These are phyloP conservation scores for Ramularia collo-cygni DNA, from an alignment of 2,329 filamentous ascomycete species.

Conservation along the genomic window DNA sequence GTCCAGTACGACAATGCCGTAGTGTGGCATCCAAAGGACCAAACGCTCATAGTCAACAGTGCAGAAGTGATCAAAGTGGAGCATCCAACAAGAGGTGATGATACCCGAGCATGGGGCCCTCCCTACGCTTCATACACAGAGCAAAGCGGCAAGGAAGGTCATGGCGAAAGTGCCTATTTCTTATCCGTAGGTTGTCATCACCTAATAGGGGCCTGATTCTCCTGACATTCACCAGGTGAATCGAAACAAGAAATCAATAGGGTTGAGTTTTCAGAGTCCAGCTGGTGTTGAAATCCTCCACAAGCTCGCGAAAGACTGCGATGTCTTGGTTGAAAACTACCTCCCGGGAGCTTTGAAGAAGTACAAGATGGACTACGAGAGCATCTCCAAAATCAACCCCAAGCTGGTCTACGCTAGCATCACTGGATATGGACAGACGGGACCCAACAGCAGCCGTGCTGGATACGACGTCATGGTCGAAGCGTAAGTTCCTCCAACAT, in stretches of 20 bases:
- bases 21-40: conserved; percentile 28
- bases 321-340: conserved; percentile 96
- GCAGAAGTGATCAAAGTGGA: conserved; percentile 97
- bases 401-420: conserved; percentile 89
- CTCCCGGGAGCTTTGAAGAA: conserved; percentile 83
- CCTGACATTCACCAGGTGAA: conserved; percentile 62
- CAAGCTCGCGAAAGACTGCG: conserved; percentile 72
- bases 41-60: conserved; percentile 40
- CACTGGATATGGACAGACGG: conserved; percentile 93
- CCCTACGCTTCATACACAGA: conserved; percentile 74
- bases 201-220: not conserved
- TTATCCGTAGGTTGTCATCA: conserved; percentile 56
- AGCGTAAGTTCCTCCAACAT: conserved; percentile 43
- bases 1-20: conserved; percentile 25
- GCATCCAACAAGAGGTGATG: conserved; percentile 83
- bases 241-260: conserved; percentile 93
- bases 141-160: conserved; percentile 48
- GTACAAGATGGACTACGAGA: conserved; percentile 83
- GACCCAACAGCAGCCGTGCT: conserved; percentile 77
- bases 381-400: conserved; percentile 74
- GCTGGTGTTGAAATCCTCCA: conserved; percentile 82
- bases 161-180: conserved; percentile 93
- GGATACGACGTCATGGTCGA: conserved; percentile 99
- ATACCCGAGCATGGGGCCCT: conserved; percentile 93
- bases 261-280: conserved; percentile 79